A percentile compares a stretch with the other conserved stretches of the same genome.
phyloP scores from a whole-genome alignment of 805 yeast genomes.

The Tetrapisispora iriomotensis region DNA sequence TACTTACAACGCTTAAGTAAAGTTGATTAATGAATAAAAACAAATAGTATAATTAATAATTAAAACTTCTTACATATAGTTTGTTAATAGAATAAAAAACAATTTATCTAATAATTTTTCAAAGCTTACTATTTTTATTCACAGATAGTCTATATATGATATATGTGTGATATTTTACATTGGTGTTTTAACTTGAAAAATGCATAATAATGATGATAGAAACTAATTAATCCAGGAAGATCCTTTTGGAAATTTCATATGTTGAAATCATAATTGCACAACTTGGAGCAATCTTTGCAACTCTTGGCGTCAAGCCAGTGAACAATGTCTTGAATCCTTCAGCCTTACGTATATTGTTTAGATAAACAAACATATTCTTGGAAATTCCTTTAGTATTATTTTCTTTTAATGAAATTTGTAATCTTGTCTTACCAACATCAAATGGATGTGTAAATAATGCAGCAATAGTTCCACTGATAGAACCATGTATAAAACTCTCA shows the following conservation, averaged over 20 bases:
- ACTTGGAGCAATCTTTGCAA: constrained; percentile 88
- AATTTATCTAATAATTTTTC: too few species aligned
- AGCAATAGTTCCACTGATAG: constrained; percentile 73
- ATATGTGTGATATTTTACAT: background rate
- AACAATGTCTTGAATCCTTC: constrained; percentile 85
- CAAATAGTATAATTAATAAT: background rate
- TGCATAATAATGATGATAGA: too few species aligned
- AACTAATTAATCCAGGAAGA: background rate
- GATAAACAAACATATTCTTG: constrained; percentile 56
- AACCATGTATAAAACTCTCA: constrained; percentile 71
- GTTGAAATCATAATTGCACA: constrained; percentile 98
- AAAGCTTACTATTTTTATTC: too few species aligned
- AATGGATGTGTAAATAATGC: constrained; percentile 88
- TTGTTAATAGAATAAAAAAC: constrained; percentile 1
- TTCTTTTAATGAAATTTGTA: constrained; percentile 48
- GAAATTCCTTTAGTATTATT: constrained; percentile 6
- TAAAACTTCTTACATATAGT: background rate
- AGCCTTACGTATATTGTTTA: constrained; percentile 47
- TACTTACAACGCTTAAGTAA: constrained; percentile 77
- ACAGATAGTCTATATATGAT: background rate
- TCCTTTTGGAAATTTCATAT: constrained; percentile 70
- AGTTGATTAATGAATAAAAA: constrained; percentile 1
- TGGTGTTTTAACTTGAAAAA: too few species aligned
- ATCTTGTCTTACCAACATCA: constrained; percentile 92
- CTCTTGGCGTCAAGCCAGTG: constrained; percentile 77